Conservation (phyloP, 2,329 filamentous ascomycete species). For the Venturia oleaginea region DNA sequence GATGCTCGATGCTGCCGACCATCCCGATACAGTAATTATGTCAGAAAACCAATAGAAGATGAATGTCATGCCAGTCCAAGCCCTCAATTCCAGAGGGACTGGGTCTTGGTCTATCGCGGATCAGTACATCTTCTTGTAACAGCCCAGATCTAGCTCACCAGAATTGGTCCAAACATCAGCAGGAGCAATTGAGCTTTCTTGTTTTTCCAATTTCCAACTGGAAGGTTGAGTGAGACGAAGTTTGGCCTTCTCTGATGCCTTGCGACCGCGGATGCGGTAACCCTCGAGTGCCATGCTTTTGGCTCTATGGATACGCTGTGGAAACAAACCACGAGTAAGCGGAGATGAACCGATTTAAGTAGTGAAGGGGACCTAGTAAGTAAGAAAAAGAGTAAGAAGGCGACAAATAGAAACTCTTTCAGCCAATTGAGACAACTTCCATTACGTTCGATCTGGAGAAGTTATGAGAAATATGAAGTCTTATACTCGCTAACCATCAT, state of each 20-base stretch:
- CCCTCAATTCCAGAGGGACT: background rate
- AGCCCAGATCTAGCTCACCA: background rate
- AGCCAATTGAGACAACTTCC: background rate
- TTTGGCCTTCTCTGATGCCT: background rate
- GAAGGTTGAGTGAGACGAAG: background rate
- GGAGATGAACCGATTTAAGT: background rate
- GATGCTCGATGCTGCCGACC: constrained; percentile 37
- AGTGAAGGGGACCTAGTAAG: background rate
- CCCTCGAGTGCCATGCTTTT: background rate
- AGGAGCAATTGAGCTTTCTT: constrained; percentile 3
- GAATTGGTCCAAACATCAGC: constrained; percentile 8
- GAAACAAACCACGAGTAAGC: background rate
- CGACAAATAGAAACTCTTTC: background rate
- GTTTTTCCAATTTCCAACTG: constrained; percentile 9
- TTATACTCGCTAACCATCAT: background rate
- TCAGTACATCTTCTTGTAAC: background rate
- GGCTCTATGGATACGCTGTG: background rate
- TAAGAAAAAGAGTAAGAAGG: background rate
- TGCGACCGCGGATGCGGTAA: background rate
- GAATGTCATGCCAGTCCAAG: constrained; percentile 4
- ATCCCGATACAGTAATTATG: constrained; percentile 34
- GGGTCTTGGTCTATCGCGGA: constrained; percentile 10
- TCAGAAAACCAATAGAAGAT: constrained; percentile 10
- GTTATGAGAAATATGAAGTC: background rate
- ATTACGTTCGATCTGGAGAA: background rate